Percentiles rank a stretch among this genome's conserved stretches.
Conservation (phyloP, 2,329 filamentous ascomycete species). For the Bipolaris zeicola region DNA sequence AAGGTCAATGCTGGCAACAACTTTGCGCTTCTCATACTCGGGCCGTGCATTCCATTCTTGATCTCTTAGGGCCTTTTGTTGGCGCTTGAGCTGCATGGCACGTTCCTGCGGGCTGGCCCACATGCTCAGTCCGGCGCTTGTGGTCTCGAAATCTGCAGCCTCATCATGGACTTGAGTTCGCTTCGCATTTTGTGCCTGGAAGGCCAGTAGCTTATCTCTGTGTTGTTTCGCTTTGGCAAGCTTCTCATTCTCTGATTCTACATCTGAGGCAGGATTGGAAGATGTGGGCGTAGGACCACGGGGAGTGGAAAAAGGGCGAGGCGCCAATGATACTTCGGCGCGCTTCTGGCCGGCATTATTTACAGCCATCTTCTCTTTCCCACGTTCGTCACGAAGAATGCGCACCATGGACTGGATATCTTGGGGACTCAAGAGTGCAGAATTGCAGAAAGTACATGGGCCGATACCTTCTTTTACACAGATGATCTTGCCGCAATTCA, state of each 20-base stretch:
- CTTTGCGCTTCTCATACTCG: slow-evolving; percentile 85
- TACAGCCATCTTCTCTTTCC: slow-evolving; percentile 80
- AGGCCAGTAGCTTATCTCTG: slow-evolving; percentile 77
- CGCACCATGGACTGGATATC: slow-evolving; percentile 87
- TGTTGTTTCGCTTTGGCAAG: slow-evolving; percentile 75
- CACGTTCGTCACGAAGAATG: slow-evolving; percentile 82
- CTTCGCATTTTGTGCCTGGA: slow-evolving; percentile 83
- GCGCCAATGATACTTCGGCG: slow-evolving; percentile 67
- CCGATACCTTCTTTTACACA: slow-evolving; percentile 93
- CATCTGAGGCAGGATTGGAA: slow-evolving; percentile 46
- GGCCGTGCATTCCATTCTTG: slow-evolving; percentile 85
- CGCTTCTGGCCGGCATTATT: slow-evolving; percentile 74
- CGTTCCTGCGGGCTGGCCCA: slow-evolving; percentile 86
- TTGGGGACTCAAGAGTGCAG: slow-evolving; percentile 69
- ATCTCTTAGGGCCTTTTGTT: slow-evolving; percentile 82
- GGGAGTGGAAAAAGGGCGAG: slow-evolving; percentile 62
- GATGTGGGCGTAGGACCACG: slow-evolving; percentile 42
- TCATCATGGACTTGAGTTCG: slow-evolving; percentile 87
- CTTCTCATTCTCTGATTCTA: slow-evolving; percentile 60
- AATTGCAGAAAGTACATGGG: slow-evolving; percentile 88
- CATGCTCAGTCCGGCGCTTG: slow-evolving; percentile 67
- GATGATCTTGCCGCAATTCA: slow-evolving; percentile 91
- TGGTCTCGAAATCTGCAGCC: slow-evolving; percentile 74
- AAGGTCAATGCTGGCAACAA: slow-evolving; percentile 85
- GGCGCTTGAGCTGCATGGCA: slow-evolving; percentile 80